These are phyloP conservation scores for Yamadazyma diddensiae DNA, from an alignment of 1,139 yeast species.

Conservation along the genomic window DNA sequence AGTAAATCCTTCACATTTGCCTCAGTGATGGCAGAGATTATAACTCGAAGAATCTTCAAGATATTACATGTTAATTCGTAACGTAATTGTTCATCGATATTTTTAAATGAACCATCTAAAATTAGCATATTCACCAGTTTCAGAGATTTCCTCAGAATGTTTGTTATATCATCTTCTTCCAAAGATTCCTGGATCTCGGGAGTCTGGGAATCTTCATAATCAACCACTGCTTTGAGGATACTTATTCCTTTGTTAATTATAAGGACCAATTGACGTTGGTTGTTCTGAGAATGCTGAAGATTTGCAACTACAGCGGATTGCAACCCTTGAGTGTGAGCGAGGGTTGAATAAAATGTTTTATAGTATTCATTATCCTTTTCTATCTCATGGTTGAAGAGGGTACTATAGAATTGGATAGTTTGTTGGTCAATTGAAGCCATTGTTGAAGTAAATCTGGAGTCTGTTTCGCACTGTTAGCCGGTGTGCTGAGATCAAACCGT, in stretches of 20 bases:
- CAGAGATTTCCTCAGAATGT: constrained; percentile 7
- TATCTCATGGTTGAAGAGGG: constrained; percentile 21
- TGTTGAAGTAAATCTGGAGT: neutral
- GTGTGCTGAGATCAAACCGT: too few relatives aligned
- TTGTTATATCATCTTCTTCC: constrained; percentile 33
- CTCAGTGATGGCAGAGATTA: constrained; percentile 16
- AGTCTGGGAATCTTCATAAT: constrained; percentile 3
- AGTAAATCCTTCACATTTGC: constrained; percentile 2
- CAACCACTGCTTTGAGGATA: constrained; percentile 16
- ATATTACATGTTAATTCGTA: constrained; percentile 27
- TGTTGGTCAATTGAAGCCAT: constrained; percentile 6
- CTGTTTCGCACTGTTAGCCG: too few relatives aligned
- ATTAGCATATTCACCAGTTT: neutral
- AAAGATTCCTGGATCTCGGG: neutral
- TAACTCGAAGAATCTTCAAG: constrained; percentile 19
- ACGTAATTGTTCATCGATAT: constrained; percentile 26
- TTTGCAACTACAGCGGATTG: constrained; percentile 23
- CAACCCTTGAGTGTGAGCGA: constrained; percentile 25
- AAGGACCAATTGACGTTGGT: constrained; percentile 12
- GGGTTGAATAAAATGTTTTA: constrained; percentile 24
- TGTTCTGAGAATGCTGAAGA: constrained; percentile 3
- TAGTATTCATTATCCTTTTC: constrained; percentile 23
- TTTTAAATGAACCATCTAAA: constrained; percentile 15
- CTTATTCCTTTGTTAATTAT: constrained; percentile 21
- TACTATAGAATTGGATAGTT: constrained; percentile 19